A percentile compares a stretch with the other conserved stretches of the same genome.
Evolutionary conservation across 169 alveolate species (phyloP).

Genomic region (Babesia bigemina): DNA sequence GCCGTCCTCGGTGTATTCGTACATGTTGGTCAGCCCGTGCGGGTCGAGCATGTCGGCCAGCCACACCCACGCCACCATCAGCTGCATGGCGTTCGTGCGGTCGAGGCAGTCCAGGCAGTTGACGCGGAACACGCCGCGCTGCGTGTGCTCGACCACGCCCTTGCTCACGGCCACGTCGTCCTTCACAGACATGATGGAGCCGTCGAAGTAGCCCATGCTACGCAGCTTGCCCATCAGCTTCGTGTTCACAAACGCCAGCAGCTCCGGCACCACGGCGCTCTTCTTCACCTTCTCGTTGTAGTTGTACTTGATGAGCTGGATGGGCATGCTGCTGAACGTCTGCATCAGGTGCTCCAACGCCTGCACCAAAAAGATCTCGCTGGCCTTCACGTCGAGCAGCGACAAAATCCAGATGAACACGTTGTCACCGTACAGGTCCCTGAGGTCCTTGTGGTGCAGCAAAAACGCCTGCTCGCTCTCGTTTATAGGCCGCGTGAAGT

Average conservation of each 20-base stretch:
- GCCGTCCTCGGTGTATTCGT: slow-evolving; percentile 20
- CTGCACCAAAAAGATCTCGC: slow-evolving; percentile 76
- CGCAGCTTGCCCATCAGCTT: slow-evolving; percentile 31
- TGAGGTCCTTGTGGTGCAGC: slow-evolving; percentile 57
- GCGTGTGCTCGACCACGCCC: slow-evolving; percentile 46
- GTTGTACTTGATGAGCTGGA: slow-evolving; percentile 34
- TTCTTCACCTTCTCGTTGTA: slow-evolving; percentile 67
- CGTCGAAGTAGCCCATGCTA: slow-evolving; percentile 57
- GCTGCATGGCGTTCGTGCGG: slow-evolving; percentile 95
- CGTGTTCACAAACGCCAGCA: slow-evolving; percentile 35
- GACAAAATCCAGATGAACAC: slow-evolving; percentile 73
- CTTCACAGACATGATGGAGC: background rate
- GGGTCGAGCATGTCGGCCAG: slow-evolving; percentile 47
- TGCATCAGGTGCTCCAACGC: slow-evolving; percentile 58
- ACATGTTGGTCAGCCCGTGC: slow-evolving; percentile 28
- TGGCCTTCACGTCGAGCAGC: slow-evolving; percentile 71
- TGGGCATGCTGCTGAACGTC: slow-evolving; percentile 7
- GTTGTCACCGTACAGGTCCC: slow-evolving; percentile 72
- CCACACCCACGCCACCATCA: slow-evolving; percentile 86
- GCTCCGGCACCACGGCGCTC: slow-evolving; percentile 50
- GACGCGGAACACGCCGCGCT: slow-evolving; percentile 94
- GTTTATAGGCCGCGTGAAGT: slow-evolving; percentile 13
- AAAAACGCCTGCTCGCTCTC: slow-evolving; percentile 24
- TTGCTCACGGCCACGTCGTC: background rate
- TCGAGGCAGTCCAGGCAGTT: slow-evolving; percentile 97